Base-by-base conservation (phyloP, 495 filamentous ascomycete genomes). In the Aspergillus mulundensis region DNA sequence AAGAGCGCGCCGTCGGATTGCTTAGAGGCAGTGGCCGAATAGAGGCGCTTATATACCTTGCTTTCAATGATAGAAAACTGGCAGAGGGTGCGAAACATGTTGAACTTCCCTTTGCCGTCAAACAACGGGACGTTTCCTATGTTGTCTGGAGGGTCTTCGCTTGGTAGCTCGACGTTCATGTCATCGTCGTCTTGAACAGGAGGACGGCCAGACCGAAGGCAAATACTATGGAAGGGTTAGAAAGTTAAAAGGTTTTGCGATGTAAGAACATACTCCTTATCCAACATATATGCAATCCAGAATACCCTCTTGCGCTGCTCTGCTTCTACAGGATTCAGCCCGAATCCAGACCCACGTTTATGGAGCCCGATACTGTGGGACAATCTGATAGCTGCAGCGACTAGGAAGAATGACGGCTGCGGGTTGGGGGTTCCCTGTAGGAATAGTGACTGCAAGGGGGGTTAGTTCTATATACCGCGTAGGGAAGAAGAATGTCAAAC, bases 111-210 rank as follows among this genome's bases (percentile, higher is more conserved):
- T 60, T 90, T 92, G n/a, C 90, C 91, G 63, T 94, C 88, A 7
- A 87, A 85, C 19, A 97, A 71, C 11, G 92, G 90, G 49, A 98
- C 92, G 62, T 95, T 95, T 41, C 94, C 94, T 59, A 96, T 87
- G 53, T 91, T 91, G 64, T 98, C 94, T 7, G 79, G 80, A 0
- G 94, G 95, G 59, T 97, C 87, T 56, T 91, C 90, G 53, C 89
- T 92, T 16, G 94, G 94, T 49, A 97, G 79, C 38, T 97, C 92
- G 24, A 97, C 94, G 66, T 95, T 97, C 87, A 96, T 95, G 66
- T 98, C 94, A 70, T 97, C 91, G 63, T 97, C 94, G 65, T 97
- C 93, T 66, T 97, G 95, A 14, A 90, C 89, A 16, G 92, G 93
- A 21, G 94, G 94, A 50, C 94, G 84, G 30, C 94, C 94, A 16